Base-by-base conservation (phyloP, 805 yeast species). In the Candida dajiaensis region DNA sequence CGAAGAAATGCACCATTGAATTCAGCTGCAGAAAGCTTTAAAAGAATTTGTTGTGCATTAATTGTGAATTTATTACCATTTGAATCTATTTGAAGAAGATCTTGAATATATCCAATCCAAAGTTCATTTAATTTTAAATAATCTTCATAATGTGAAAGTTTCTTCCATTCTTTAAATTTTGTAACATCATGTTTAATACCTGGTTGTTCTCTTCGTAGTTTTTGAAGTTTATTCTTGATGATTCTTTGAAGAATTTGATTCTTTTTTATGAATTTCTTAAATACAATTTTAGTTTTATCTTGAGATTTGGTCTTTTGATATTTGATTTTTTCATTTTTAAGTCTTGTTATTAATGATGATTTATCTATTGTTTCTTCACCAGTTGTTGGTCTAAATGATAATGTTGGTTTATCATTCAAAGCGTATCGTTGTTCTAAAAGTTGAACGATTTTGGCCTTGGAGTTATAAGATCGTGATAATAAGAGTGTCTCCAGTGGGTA, bases 1-100 rank as follows among this genome's bases (percentile, higher is more conserved):
- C 71, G 71, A 13, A 89, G 47, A 38, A 64, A 61, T n/a, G 94
- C 77, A 3, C 97, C 97, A 55, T 83, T 84, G 64, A 77, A 85
- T 57, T 89, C 97, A 2, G 94, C 87, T 50, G 83, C 74, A 1
- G 92, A 75, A 37, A 89, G 65, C 53, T 83, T 80, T 6, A 78
- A 68, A 19, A 85, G 62, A 1, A 80, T 55, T 15, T 55, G 56
- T 15, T 61, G 53, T 6, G 62, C 57, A 23, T 61, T 56, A 4
- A 62, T 50, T 42, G 40, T 58, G 5, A 45, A 21, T 2, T 52
- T 45, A 7, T 52, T 45, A 7, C 44, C 47, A 12, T 45, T 37
- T n/a, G n/a, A n/a, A 2, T 63, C 61, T 2, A 71, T 66, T 41
- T 69, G 73, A 9, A 86, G 53, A 4, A 87, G 64, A 38, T 80